Evolutionary conservation across 2,329 filamentous ascomycete species (phyloP).

Genomic region (Stylonectria norvegica): DNA sequence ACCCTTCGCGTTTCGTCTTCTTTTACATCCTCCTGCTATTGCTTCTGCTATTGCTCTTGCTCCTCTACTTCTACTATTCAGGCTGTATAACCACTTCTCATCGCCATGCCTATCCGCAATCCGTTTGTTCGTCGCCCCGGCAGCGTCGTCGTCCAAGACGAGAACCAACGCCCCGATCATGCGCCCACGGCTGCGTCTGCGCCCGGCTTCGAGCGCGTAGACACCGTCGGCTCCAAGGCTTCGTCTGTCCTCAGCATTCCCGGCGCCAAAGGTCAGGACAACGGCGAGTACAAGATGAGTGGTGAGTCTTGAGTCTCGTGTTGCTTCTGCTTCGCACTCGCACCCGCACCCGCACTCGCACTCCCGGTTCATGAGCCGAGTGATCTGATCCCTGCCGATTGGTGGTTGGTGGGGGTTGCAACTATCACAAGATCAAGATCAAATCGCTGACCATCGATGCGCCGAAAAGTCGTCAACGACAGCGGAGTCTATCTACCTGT

Average conservation of each 20-base stretch:
- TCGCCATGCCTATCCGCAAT: constrained; percentile 68
- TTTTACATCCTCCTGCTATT: neutral
- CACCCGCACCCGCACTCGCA: too few relatives aligned
- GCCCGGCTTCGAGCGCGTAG: constrained; percentile 57
- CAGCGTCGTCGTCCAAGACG: constrained; percentile 44
- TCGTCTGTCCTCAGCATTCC: constrained; percentile 61
- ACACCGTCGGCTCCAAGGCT: constrained; percentile 60
- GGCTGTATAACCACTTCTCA: neutral
- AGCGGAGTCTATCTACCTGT: constrained; percentile 93
- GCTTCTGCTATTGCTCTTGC: neutral
- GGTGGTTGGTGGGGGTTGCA: too few relatives aligned
- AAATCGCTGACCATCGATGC: too few relatives aligned
- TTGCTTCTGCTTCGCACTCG: too few relatives aligned
- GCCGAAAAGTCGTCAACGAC: constrained; percentile 89
- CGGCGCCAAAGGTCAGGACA: constrained; percentile 59
- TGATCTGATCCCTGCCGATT: too few relatives aligned
- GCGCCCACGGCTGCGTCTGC: constrained; percentile 13
- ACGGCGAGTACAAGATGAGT: constrained; percentile 75
- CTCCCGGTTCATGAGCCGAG: too few relatives aligned
- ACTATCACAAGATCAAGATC: too few relatives aligned
- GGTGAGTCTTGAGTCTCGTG: constrained; percentile 52
- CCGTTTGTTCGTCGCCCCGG: constrained; percentile 62
- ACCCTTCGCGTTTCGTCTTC: neutral
- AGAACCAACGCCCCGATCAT: constrained; percentile 48
- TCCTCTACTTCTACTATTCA: neutral